Conservation (phyloP, 371 early-diverging fungal species). For the Mucor racemosus region DNA sequence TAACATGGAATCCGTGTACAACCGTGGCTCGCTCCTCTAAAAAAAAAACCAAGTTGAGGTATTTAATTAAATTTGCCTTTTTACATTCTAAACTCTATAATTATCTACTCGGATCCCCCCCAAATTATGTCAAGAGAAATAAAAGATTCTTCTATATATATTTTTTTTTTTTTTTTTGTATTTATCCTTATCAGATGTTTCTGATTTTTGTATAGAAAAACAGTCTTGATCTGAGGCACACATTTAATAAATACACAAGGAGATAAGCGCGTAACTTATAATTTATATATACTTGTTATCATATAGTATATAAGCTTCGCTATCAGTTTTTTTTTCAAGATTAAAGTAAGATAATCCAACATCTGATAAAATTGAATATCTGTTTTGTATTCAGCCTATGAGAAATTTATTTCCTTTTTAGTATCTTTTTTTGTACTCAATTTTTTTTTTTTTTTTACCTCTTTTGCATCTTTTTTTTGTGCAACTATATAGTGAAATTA, state of each 20-base stretch:
- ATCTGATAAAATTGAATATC: slow-evolving; percentile 1
- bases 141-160: neutral
- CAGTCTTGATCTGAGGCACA: neutral
- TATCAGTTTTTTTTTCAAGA: neutral
- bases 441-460: neutral
- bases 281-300: neutral
- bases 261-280: neutral
- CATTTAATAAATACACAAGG: neutral
- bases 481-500: neutral
- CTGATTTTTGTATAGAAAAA: neutral
- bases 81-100: neutral
- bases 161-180: neutral
- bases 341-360: neutral
- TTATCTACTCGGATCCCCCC: neutral
- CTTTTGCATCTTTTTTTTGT: slow-evolving; percentile 2
- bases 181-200: neutral
- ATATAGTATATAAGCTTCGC: neutral
- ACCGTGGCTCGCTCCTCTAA: neutral
- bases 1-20: neutral
- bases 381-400: neutral
- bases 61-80: neutral
- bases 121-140: neutral
- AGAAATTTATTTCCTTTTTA: neutral
- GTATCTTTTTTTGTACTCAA: neutral
- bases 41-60: neutral